These are phyloP conservation scores for Lathyrus tuberosus DNA, from an alignment of 306 rosid species.

Conservation along the genomic window DNA sequence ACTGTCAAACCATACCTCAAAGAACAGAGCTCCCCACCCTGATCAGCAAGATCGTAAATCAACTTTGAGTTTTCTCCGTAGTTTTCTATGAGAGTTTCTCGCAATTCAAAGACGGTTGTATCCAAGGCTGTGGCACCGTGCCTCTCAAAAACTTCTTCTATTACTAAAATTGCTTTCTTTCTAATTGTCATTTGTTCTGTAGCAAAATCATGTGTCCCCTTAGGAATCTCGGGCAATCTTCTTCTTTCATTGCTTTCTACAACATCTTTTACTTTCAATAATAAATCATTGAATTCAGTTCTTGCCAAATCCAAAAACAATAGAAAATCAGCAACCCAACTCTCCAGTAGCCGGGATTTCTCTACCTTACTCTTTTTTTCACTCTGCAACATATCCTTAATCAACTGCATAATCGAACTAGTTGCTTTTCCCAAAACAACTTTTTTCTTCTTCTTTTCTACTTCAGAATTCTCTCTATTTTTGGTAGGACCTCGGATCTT, in stretches of 20 bases:
- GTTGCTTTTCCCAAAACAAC: too few species aligned
- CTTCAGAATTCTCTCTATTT: too few species aligned
- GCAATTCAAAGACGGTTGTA: slow-evolving; percentile 93
- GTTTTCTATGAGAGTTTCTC: slow-evolving; percentile 92
- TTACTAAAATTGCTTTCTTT: slow-evolving; percentile 77
- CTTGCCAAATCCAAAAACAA: too few species aligned
- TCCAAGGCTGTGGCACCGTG: slow-evolving; percentile 96
- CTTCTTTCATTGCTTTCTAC: slow-evolving; percentile 91
- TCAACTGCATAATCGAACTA: too few species aligned
- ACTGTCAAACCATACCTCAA: slow-evolving; percentile 88
- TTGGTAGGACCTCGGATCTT: too few species aligned
- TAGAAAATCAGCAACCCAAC: too few species aligned
- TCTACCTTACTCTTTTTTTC: too few species aligned
- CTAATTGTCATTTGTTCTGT: slow-evolving; percentile 95
- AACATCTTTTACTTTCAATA: too few species aligned
- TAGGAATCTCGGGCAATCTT: slow-evolving; percentile 95
- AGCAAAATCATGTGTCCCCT: slow-evolving; percentile 98
- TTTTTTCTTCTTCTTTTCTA: too few species aligned
- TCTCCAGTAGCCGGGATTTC: too few species aligned
- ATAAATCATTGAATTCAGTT: too few species aligned
- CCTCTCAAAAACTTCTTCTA: slow-evolving; percentile 88
- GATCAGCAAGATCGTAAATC: slow-evolving; percentile 96
- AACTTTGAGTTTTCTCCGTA: slow-evolving; percentile 98
- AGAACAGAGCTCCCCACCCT: slow-evolving; percentile 95
- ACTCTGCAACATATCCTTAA: too few species aligned